Evolutionary conservation across 2,329 filamentous ascomycete species (phyloP).

Genomic region (Xylariales sp.): DNA sequence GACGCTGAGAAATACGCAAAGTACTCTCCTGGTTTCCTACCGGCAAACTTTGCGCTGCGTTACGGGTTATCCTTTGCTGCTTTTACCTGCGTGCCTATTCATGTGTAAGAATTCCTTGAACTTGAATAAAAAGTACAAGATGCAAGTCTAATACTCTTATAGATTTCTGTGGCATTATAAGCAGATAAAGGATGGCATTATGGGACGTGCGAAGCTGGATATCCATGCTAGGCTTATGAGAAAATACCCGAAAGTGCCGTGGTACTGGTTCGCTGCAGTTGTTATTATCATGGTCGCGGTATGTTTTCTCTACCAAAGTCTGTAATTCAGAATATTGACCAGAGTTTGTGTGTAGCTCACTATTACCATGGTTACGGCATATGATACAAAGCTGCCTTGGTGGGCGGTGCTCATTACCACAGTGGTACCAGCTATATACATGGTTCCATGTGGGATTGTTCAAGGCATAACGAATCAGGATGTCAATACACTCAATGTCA

Average conservation of each 20-base stretch:
- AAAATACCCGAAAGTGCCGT: constrained; percentile 32
- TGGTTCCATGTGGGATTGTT: constrained; percentile 42
- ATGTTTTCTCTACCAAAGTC: too few relatives aligned
- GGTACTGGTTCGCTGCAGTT: constrained; percentile 39
- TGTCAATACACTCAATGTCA: constrained; percentile 42
- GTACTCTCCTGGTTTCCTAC: constrained; percentile 37
- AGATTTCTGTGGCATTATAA: constrained; percentile 39
- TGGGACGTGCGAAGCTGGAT: constrained; percentile 26
- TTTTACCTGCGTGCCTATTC: constrained; percentile 15
- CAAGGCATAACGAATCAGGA: constrained; percentile 42
- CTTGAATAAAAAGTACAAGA: background rate
- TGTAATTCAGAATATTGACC: too few relatives aligned
- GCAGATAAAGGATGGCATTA: constrained; percentile 21
- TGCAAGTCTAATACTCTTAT: background rate
- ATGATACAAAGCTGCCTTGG: constrained; percentile 37
- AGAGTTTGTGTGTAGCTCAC: too few relatives aligned
- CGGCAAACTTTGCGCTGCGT: constrained; percentile 19
- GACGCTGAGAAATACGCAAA: constrained; percentile 42
- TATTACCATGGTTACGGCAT: constrained; percentile 23
- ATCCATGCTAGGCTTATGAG: constrained; percentile 38
- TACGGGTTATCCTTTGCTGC: constrained; percentile 24
- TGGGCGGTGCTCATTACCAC: constrained; percentile 40
- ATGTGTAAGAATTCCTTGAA: background rate
- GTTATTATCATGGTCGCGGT: constrained; percentile 23
- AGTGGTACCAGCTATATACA: constrained; percentile 37